Evolutionary conservation across 2,329 filamentous ascomycete genomes (phyloP), one percentile per base, ranked within the genome.

Genomic region (Colletotrichum scovillei): DNA sequence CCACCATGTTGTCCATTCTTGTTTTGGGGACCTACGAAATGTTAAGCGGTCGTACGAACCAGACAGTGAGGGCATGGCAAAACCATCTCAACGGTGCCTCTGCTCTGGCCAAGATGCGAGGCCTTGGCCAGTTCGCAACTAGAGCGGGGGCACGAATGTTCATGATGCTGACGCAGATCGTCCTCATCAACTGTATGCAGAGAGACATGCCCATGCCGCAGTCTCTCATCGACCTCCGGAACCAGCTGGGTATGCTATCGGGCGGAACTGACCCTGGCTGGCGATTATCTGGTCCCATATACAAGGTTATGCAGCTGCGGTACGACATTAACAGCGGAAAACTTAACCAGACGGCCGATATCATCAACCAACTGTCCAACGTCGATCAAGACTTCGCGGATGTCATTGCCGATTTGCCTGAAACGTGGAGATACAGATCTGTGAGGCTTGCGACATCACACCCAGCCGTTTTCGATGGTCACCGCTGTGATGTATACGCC

Each of bases 21-120:
- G 86, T 90, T 58, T 82, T 90, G 6, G 85, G 87, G 56, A 86
- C 88, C 5, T 90, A 87, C 74, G 88, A 90, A 78, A 87, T 87
- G 76, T 82, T 90, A 72, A 85, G 86, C 12, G 87, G 87, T 19
- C 82, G 81, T 24, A 84, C 82, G 7, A 79, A 82, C 8, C 82
- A 84, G 65, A 88, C 87, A 0, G 81, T 89, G 75, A 80, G 82
- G 65, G 86, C 86, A 12, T 90, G 88, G 85, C 84, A 87, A 70
- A 81, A 88, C 65, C 88, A 90, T 76, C 82, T 90, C 49, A 86
- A 86, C 60, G 88, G 88, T 11, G 88, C 88, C 2, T 85, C 86
- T 3, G 83, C 85, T 5, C 81, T 90, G 26, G 85, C 88, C 9
- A 83, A 82, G 64, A 81, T 89, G 75, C 84, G 88, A 63, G 88